phyloP scores from a whole-genome alignment of 1,139 yeast genomes.

The Diutina neorugosa region DNA sequence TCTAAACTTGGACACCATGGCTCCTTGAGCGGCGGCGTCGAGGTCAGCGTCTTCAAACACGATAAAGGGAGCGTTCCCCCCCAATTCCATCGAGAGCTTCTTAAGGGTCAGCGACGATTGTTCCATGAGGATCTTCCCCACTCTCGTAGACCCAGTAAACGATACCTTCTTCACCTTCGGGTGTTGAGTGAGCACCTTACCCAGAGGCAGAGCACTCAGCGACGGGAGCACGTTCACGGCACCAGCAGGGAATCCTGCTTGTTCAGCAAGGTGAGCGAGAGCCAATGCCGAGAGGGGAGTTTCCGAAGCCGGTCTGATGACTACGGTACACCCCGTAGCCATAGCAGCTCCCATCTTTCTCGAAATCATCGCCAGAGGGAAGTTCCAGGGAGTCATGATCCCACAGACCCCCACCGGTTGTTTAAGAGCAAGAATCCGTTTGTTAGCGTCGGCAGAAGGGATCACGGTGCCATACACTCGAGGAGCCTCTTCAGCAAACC shows the following conservation, averaged over 20 bases:
- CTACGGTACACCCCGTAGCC: slow-evolving; percentile 89
- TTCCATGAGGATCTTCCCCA: slow-evolving; percentile 52
- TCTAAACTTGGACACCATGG: slow-evolving; percentile 14
- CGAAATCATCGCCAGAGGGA: slow-evolving; percentile 90
- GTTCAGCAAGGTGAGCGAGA: slow-evolving; percentile 53
- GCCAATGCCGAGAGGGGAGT: slow-evolving; percentile 86
- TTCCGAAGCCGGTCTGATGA: slow-evolving; percentile 81
- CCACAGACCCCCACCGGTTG: slow-evolving; percentile 29
- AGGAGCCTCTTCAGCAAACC: slow-evolving; percentile 85
- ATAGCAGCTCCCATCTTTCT: slow-evolving; percentile 85
- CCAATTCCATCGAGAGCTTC: slow-evolving; percentile 71
- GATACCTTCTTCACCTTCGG: slow-evolving; percentile 55
- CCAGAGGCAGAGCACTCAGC: slow-evolving; percentile 50
- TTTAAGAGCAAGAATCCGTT: slow-evolving; percentile 51
- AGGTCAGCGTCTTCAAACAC: slow-evolving; percentile 78
- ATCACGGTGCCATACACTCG: slow-evolving; percentile 63
- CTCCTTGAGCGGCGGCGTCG: slow-evolving; percentile 48
- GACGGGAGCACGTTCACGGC: slow-evolving; percentile 51
- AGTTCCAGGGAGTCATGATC: slow-evolving; percentile 90
- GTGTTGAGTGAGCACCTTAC: slow-evolving; percentile 29
- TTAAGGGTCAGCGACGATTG: slow-evolving; percentile 72
- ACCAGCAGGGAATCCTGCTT: slow-evolving; percentile 87
- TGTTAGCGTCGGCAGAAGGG: slow-evolving; percentile 44
- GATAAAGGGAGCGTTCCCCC: slow-evolving; percentile 90
- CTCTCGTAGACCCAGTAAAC: slow-evolving; percentile 80